phyloP scores from a whole-genome alignment of 441 rosid species.

The Eruca vesicaria region DNA sequence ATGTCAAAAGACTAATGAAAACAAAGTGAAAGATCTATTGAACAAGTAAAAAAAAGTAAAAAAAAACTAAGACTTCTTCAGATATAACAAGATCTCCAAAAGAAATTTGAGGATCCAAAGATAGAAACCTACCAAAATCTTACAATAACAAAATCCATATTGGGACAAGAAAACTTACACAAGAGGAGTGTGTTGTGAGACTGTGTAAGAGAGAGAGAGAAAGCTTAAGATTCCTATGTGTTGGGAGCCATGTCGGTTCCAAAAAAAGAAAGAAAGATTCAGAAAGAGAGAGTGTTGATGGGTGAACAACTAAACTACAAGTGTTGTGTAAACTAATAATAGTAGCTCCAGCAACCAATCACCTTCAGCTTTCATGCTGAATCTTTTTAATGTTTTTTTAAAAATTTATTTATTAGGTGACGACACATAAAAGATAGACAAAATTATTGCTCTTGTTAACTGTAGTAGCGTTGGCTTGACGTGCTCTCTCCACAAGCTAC shows the following conservation, averaged over 20 bases:
- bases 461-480: conserved; percentile 28
- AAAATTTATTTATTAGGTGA: conserved; percentile 4
- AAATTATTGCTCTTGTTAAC: conserved; percentile 20
- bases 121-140: neutral
- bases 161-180: neutral
- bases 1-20: conserved; percentile 16
- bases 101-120: neutral
- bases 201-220: neutral
- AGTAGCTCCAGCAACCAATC: conserved; percentile 41
- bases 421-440: neutral
- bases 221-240: conserved; percentile 35
- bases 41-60: conserved; percentile 10
- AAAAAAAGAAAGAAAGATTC: conserved; percentile 38
- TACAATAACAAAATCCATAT: neutral
- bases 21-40: conserved; percentile 16
- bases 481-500: conserved; percentile 27
- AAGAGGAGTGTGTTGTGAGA: neutral
- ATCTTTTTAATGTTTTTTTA: neutral
- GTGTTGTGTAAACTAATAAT: conserved; percentile 41
- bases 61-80: neutral
- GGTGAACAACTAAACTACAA: conserved; percentile 30
- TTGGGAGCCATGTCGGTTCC: conserved; percentile 67
- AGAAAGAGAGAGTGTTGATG: conserved; percentile 18
- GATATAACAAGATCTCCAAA: conserved; percentile 2
- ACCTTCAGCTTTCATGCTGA: conserved; percentile 40